Percentiles rank a stretch among this genome's conserved stretches.
phyloP scores from a whole-genome alignment of 441 rosid species.

The Brassica hybrid region DNA sequence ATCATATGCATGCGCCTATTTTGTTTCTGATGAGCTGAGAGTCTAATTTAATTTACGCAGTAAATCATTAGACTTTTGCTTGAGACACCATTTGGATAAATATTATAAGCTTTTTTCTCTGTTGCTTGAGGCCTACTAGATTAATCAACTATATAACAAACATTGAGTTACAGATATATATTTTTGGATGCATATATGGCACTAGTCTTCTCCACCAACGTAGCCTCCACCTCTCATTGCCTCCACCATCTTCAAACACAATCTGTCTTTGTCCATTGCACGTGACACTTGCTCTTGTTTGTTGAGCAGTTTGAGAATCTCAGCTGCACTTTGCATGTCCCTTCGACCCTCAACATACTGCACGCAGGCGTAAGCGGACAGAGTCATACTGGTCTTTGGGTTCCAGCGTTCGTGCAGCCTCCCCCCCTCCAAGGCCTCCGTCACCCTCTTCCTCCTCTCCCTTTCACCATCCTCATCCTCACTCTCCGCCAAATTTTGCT shows the following conservation, averaged over 20 bases:
- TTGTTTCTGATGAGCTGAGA: no score
- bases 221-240: slow-evolving; percentile 40
- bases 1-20: no score
- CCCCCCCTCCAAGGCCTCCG: slow-evolving; percentile 31
- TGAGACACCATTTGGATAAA: no score
- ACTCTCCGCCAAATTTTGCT: slow-evolving; percentile 25
- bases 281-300: slow-evolving; percentile 19
- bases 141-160: no score
- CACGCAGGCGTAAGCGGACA: slow-evolving; percentile 32
- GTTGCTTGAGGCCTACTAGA: no score
- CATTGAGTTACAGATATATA: no score
- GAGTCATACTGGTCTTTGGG: slow-evolving; percentile 29
- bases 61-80: no score
- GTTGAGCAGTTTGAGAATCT: slow-evolving; percentile 32
- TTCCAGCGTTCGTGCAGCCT: slow-evolving; percentile 31
- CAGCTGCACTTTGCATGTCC: slow-evolving; percentile 33
- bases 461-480: slow-evolving; percentile 48
- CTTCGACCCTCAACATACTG: slow-evolving; percentile 41
- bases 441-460: slow-evolving; percentile 49
- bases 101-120: no score
- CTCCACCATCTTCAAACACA: slow-evolving; percentile 37
- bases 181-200: no score
- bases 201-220: slow-evolving; percentile 14
- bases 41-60: no score
- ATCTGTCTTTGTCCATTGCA: slow-evolving; percentile 28